Evolutionary conservation across 2,329 filamentous ascomycete genomes (phyloP).

Genomic region (Bipolaris victoriae): DNA sequence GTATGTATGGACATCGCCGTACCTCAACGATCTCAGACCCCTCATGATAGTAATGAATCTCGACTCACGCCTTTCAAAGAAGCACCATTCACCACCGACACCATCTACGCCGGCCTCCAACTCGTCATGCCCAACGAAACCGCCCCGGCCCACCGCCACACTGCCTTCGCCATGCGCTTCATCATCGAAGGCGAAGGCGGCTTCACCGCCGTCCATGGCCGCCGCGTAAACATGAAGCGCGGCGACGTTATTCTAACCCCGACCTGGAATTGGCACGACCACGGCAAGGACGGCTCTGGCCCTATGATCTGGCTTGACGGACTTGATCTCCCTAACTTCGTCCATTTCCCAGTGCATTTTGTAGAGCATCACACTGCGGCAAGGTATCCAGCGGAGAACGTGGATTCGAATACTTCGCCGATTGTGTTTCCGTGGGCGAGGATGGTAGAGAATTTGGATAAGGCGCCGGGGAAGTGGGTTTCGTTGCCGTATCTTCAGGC

Average conservation of each 20-base stretch:
- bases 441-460: background rate
- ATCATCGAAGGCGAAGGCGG: constrained; percentile 63
- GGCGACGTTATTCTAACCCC: constrained; percentile 65
- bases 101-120: constrained; percentile 63
- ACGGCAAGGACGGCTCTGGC: constrained; percentile 62
- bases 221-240: constrained; percentile 58
- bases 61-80: constrained; percentile 36
- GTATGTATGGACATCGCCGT: background rate
- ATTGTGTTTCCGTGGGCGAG: background rate
- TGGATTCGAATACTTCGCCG: background rate
- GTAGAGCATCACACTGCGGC: constrained; percentile 56
- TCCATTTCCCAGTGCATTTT: constrained; percentile 60
- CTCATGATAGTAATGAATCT: background rate
- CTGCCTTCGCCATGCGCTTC: constrained; percentile 63
- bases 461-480: background rate
- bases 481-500: constrained; percentile 1
- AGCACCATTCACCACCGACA: constrained; percentile 64
- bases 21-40: background rate
- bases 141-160: constrained; percentile 62
- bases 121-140: constrained; percentile 63
- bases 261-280: constrained; percentile 64
- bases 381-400: constrained; percentile 1
- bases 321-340: constrained; percentile 61
- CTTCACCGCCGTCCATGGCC: constrained; percentile 64
- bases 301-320: constrained; percentile 66